Conservation (phyloP, 2,329 filamentous ascomycete species). For the Dryadomyces quercus-mongolicae region DNA sequence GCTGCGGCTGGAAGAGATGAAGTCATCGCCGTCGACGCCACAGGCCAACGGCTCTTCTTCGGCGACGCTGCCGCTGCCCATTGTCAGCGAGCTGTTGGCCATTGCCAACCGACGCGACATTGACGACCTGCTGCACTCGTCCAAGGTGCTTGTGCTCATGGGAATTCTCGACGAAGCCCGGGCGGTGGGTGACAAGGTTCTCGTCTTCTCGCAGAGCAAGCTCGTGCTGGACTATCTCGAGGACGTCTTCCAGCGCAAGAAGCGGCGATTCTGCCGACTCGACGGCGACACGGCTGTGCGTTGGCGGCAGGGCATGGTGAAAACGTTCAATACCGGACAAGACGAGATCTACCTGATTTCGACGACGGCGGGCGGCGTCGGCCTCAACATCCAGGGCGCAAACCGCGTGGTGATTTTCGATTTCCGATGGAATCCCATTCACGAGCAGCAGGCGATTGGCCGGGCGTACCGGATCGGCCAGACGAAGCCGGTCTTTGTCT, state of each 20-base stretch:
- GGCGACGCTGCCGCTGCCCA: conserved; percentile 16
- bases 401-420: conserved; percentile 84
- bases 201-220: conserved; percentile 70
- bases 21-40: conserved; percentile 3
- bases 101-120: conserved; percentile 27
- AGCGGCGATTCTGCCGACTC: conserved; percentile 43
- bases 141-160: conserved; percentile 56
- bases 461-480: conserved; percentile 81
- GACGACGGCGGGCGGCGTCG: conserved; percentile 68
- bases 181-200: conserved; percentile 54
- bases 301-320: conserved; percentile 50
- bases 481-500: conserved; percentile 68
- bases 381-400: conserved; percentile 72
- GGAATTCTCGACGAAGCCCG: conserved; percentile 57
- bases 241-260: conserved; percentile 35
- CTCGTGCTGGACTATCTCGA: conserved; percentile 59
- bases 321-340: conserved; percentile 51
- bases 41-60: not conserved
- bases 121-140: conserved; percentile 42
- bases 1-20: conserved; percentile 19
- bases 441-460: conserved; percentile 79
- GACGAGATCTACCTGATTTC: conserved; percentile 66
- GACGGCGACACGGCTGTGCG: conserved; percentile 51
- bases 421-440: conserved; percentile 65
- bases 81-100: conserved; percentile 19